Evolutionary conservation across 2,329 filamentous ascomycete species (phyloP), one percentile per base, ranked within the genome.

Genomic region (Phaeosphaeria sp.): DNA sequence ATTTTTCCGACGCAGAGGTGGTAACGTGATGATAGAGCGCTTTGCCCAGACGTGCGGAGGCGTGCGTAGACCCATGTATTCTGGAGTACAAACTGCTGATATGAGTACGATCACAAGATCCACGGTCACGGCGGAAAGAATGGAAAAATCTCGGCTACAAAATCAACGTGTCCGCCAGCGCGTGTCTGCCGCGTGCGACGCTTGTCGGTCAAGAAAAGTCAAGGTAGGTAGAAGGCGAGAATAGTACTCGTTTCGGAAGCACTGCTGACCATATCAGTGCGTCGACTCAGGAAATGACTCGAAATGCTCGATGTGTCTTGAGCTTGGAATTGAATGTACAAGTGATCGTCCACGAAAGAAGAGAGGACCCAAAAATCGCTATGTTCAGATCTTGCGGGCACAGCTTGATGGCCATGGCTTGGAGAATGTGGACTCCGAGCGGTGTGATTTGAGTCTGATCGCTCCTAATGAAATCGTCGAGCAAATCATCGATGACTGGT

Each of bases 201-300:
- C 63, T 2, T 67, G 65, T 55, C 59, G 65, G 15, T 54, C 56
- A 21, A 59, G 65, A 46, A 67, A 67, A 54, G 63, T 66, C n/a
- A 66, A 64, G 53, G 65, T 64, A 50, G 46, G 57, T 49, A 41
- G 25, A 9, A 21, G 11, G 25, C 13, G 13, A 36, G 13, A 11
- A 3, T 36, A 36, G n/a, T 6, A 44, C 18, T 44, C 42, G 18
- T 15, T 7, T 15, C 30, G 42, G 3, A 44, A 21, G 11, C 10
- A 18, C 42, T 6, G 21, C 22, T 55, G 23, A 52, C 52, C 22
- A 18, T 42, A 11, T 13, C 27, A 65, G 64, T 67, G 64, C 25
- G 46, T 56, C 20, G 39, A 49, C 6, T 30, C 46, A 21, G 42
- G 17, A 10, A 50, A 44, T 18, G 48, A 54, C 18, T 18, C 52